phyloP scores from a whole-genome alignment of 495 filamentous ascomycete genomes.

The Xylaria longipes region DNA sequence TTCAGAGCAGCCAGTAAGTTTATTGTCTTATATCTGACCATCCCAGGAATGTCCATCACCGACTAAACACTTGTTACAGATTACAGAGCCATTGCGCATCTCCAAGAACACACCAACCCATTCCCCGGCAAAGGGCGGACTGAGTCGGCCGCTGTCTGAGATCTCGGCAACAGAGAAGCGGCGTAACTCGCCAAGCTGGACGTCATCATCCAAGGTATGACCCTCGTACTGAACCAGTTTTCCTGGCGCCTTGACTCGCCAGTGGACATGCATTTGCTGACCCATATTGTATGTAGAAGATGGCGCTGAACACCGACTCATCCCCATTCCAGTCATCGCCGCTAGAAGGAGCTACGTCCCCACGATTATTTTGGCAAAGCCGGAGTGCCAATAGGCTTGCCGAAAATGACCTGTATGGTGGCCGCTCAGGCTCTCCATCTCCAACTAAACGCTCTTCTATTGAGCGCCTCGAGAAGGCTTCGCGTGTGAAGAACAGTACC shows the following conservation, averaged over 20 bases:
- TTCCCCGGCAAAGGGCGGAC: slow-evolving; percentile 54
- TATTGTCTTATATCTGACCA: slow-evolving; percentile 13
- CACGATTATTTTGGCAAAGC: slow-evolving; percentile 85
- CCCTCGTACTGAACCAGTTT: neutral
- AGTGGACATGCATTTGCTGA: slow-evolving; percentile 36
- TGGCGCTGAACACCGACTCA: slow-evolving; percentile 68
- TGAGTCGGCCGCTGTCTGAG: slow-evolving; percentile 63
- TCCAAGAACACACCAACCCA: slow-evolving; percentile 56
- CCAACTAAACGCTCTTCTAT: slow-evolving; percentile 83
- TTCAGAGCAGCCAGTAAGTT: slow-evolving; percentile 48
- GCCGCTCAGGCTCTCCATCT: slow-evolving; percentile 65
- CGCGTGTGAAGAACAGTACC: slow-evolving; percentile 94
- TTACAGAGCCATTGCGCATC: slow-evolving; percentile 62
- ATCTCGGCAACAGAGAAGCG: slow-evolving; percentile 62
- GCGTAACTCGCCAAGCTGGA: slow-evolving; percentile 80
- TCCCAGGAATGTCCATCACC: slow-evolving; percentile 21
- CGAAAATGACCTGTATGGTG: slow-evolving; percentile 72
- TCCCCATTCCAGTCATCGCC: slow-evolving; percentile 81
- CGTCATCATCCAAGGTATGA: slow-evolving; percentile 69
- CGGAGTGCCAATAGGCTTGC: slow-evolving; percentile 69
- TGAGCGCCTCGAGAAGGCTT: slow-evolving; percentile 90
- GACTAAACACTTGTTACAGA: slow-evolving; percentile 28
- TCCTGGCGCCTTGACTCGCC: slow-evolving; percentile 2
- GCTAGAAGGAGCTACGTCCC: slow-evolving; percentile 67
- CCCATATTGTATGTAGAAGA: slow-evolving; percentile 40